These are phyloP conservation scores for Musa acuminata DNA, from an alignment of 176 grass and related monocot genomes.

Conservation along the genomic window DNA sequence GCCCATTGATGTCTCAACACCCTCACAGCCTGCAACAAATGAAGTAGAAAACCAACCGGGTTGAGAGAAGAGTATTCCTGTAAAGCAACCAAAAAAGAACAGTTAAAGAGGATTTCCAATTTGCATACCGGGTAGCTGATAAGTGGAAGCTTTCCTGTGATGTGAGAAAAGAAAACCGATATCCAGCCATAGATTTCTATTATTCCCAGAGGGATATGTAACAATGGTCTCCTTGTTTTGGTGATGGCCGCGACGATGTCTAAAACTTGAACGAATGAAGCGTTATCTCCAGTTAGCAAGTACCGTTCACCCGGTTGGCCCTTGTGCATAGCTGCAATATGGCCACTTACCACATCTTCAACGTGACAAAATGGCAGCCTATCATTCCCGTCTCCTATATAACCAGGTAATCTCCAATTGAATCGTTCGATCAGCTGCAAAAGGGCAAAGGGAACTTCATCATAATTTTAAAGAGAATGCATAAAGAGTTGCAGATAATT, in stretches of 20 bases:
- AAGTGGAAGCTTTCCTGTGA: slow-evolving; percentile 83
- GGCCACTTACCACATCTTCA: slow-evolving; percentile 82
- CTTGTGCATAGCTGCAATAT: slow-evolving; percentile 71
- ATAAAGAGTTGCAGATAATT: not conserved
- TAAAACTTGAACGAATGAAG: slow-evolving; percentile 61
- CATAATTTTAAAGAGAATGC: not conserved
- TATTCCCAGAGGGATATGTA: slow-evolving; percentile 63
- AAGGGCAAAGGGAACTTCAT: slow-evolving; percentile 8
- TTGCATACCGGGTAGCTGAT: slow-evolving; percentile 76
- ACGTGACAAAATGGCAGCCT: slow-evolving; percentile 66
- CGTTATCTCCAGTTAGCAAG: slow-evolving; percentile 75
- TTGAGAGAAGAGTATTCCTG: not conserved
- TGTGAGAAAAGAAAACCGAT: slow-evolving; percentile 67
- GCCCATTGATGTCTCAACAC: slow-evolving; percentile 79
- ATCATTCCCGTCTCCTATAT: slow-evolving; percentile 74
- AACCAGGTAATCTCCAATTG: slow-evolving; percentile 77
- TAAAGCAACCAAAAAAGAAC: not conserved
- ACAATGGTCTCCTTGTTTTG: slow-evolving; percentile 48
- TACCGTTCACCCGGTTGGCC: slow-evolving; percentile 73
- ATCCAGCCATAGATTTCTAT: slow-evolving; percentile 86
- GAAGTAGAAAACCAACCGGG: not conserved
- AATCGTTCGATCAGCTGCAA: slow-evolving; percentile 91
- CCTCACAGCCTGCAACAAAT: slow-evolving; percentile 48
- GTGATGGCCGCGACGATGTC: slow-evolving; percentile 62
- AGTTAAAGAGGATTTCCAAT: not conserved